Percentiles rank a stretch among this genome's conserved stretches.
Conservation (phyloP, 306 rosid species). For the Cicer pinnatifidum region DNA sequence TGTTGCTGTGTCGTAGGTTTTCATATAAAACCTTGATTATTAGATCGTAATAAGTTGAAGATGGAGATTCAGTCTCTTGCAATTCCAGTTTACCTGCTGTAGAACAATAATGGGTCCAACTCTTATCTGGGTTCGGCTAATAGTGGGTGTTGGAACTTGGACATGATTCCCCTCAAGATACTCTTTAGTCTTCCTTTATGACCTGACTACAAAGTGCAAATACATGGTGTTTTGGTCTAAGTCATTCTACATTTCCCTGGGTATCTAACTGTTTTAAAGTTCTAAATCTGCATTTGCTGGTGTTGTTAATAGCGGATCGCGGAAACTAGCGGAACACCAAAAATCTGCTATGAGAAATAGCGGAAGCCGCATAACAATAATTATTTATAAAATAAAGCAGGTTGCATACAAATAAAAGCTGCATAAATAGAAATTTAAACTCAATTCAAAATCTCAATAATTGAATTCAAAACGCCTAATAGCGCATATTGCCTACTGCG, state of each 20-base stretch:
- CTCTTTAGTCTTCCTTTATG: background rate
- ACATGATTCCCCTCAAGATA: conserved; percentile 10
- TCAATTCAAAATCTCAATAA: too few species aligned
- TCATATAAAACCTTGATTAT: background rate
- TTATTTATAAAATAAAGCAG: too few species aligned
- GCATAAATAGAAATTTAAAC: too few species aligned
- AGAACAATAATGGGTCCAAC: background rate
- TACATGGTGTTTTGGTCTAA: background rate
- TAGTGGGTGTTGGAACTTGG: background rate
- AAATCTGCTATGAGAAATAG: too few species aligned
- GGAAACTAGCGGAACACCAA: too few species aligned
- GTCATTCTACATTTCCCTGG: background rate
- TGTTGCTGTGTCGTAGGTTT: background rate
- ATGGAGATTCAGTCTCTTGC: background rate
- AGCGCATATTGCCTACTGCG: too few species aligned
- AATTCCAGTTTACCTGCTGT: background rate
- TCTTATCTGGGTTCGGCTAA: background rate
- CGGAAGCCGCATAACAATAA: too few species aligned
- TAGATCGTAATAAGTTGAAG: background rate
- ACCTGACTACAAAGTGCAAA: background rate
- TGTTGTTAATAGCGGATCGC: too few species aligned
- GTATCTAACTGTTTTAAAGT: background rate
- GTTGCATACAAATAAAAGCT: too few species aligned
- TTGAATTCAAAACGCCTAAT: too few species aligned
- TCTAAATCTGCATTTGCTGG: background rate